These are phyloP conservation scores for Tylopilus rubrobrunneus DNA, from an alignment of 768 basidiomycete species.

Conservation along the genomic window DNA sequence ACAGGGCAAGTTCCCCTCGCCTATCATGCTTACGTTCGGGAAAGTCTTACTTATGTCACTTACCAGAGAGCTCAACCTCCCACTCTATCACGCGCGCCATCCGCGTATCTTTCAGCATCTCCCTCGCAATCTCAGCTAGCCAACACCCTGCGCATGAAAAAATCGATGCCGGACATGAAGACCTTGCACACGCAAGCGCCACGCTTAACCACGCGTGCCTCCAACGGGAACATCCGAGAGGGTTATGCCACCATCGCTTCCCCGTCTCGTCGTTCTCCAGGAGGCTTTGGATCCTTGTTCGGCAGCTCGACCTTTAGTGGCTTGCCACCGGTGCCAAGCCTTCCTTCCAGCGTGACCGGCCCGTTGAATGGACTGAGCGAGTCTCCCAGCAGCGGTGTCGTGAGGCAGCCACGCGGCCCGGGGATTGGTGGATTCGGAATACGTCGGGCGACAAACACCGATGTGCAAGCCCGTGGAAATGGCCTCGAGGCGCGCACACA, in stretches of 20 bases:
- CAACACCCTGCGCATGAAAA: constrained; percentile 79
- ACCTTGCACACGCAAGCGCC: constrained; percentile 77
- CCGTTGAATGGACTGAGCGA: constrained; percentile 45
- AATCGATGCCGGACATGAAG: constrained; percentile 98
- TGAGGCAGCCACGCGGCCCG: constrained; percentile 85
- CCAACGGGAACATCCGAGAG: constrained; percentile 83
- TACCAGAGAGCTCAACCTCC: constrained; percentile 41
- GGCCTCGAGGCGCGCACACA: constrained; percentile 83
- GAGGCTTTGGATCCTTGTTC: constrained; percentile 70
- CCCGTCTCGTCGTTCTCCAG: constrained; percentile 72
- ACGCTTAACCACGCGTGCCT: constrained; percentile 73
- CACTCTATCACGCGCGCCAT: constrained; percentile 77
- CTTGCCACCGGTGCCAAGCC: constrained; percentile 75
- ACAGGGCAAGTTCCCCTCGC: constrained; percentile 52
- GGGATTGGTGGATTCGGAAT: constrained; percentile 70
- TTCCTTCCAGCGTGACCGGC: constrained; percentile 55
- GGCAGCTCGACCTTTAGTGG: constrained; percentile 17
- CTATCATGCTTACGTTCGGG: constrained; percentile 3
- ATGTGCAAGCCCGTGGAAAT: constrained; percentile 48
- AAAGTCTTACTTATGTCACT: constrained; percentile 12
- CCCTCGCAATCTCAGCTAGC: constrained; percentile 40
- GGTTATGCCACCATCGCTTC: constrained; percentile 87
- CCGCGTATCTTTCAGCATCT: constrained; percentile 68
- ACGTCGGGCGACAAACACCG: constrained; percentile 40
- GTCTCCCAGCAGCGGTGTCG: constrained; percentile 44